Evolutionary conservation across 2,329 filamentous ascomycete species (phyloP), one percentile per base, ranked within the genome.

Genomic region (Colletotrichum musicola): DNA sequence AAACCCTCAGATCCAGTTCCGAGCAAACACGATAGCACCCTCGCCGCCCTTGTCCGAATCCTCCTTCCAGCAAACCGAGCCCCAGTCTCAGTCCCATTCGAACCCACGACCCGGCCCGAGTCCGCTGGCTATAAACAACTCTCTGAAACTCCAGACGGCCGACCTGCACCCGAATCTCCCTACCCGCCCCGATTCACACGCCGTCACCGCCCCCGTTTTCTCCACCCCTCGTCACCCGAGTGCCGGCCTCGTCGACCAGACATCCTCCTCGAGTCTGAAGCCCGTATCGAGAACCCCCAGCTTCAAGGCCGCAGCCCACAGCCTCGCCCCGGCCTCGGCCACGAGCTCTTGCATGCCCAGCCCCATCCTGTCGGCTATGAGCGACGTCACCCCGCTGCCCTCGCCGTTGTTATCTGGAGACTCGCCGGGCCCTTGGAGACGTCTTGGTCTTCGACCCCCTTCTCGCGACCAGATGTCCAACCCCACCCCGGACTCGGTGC

Each of bases 341-440:
- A 85, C 91, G 13, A 91, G 87, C 74, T 94, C 92, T 4, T 82
- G 86, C 35, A 84, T 92, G n/a, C 88, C 92, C 6, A 94, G 92
- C 64, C 92, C 92, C 4, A 87, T 92, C 71, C 88, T 94, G 62
- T 87, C 89, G 68, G 92, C 92, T 53, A 91, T 94, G 89, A 89
- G 90, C 70, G 91, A 94, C 77, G 82, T 96, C 71, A 95, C 93
- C 4, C 93, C 93, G 63, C 81, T 96, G 40, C 93, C 93, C 3
- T 95, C 93, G 22, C 93, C 93, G 4, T 84, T 95, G 53, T 84
- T 92, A 74, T 85, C 85, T 4, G 83, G 83, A 71, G 89, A 91
- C 73, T 92, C 90, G 1, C 88, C 90, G 13, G 89, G 90, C 27
- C 89, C 90, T 22, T 90, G 90, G 90, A 89, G 85, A 77, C 84